phyloP scores from a whole-genome alignment of 805 yeast genomes.

The Pichia nakasei region DNA sequence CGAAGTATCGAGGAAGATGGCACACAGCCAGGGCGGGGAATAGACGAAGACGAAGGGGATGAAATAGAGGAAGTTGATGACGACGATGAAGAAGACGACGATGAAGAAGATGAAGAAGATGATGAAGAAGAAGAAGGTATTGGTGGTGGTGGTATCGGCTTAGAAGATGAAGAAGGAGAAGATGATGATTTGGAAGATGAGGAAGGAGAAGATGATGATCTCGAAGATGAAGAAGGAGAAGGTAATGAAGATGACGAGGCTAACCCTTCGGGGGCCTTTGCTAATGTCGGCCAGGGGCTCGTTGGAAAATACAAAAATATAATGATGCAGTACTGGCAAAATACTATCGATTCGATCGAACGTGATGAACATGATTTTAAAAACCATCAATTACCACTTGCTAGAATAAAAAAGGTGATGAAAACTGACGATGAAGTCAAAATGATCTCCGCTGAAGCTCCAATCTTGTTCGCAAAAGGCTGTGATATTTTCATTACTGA shows the following conservation, averaged over 20 bases:
- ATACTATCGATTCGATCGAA: constrained; percentile 84
- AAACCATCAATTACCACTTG: constrained; percentile 89
- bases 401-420: constrained; percentile 95
- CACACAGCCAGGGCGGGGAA: no score
- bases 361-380: constrained; percentile 84
- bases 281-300: constrained; percentile 90
- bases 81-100: not conserved
- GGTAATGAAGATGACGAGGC: constrained; percentile 26
- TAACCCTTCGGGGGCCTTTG: constrained; percentile 29
- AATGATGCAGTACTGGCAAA: constrained; percentile 98
- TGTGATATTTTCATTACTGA: constrained; percentile 97
- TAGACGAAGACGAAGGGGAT: not conserved
- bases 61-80: not conserved
- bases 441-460: constrained; percentile 98
- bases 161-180: constrained; percentile 12
- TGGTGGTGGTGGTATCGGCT: no score
- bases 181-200: constrained; percentile 16
- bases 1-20: no score
- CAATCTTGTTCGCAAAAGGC: constrained; percentile 93
- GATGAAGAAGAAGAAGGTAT: constrained; percentile 12
- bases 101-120: constrained; percentile 1
- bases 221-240: constrained; percentile 17
- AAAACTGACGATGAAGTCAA: constrained; percentile 95
- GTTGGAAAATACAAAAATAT: constrained; percentile 72
- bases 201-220: constrained; percentile 23